Conservation (phyloP, 768 basidiomycete genomes). For the Amanita thiersii region DNA sequence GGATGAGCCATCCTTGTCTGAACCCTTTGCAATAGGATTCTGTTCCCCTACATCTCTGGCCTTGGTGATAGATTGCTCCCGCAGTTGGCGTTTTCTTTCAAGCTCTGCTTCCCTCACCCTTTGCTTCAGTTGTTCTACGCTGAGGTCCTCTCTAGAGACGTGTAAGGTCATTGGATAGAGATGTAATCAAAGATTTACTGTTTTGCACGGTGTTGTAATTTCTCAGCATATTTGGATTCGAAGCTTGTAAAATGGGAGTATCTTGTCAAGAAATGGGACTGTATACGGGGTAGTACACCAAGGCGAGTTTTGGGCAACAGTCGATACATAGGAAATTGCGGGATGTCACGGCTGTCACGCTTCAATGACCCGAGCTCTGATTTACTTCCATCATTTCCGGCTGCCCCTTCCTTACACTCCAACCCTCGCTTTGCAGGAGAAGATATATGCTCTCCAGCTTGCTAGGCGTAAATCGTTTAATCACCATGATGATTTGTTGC, state of each 20-base stretch:
- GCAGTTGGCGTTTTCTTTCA: conserved; percentile 19
- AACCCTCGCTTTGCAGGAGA: conserved; percentile 65
- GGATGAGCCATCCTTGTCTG: conserved; percentile 11
- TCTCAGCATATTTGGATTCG: conserved; percentile 57
- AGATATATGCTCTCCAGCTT: conserved; percentile 60
- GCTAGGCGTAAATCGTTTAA: conserved; percentile 26
- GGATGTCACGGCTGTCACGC: conserved; percentile 6
- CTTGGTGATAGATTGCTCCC: conserved; percentile 11
- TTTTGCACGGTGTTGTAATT: conserved; percentile 53
- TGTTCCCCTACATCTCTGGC: conserved; percentile 9
- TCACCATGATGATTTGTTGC: conserved; percentile 53
- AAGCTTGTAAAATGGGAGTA: conserved; percentile 14
- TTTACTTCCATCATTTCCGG: conserved; percentile 72
- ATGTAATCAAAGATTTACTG: conserved; percentile 36
- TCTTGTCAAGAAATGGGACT: not conserved
- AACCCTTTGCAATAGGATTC: conserved; percentile 7
- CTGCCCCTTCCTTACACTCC: conserved; percentile 70
- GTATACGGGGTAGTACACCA: not conserved
- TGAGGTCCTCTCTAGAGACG: conserved; percentile 5
- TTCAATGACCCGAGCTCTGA: conserved; percentile 42
- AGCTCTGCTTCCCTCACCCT: conserved; percentile 17
- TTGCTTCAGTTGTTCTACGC: conserved; percentile 26
- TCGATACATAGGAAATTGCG: not conserved
- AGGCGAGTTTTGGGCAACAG: not conserved
- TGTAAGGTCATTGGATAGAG: not conserved